A percentile compares a stretch with the other conserved stretches of the same genome.
Conservation (phyloP, 108 stramenopile genomes). For the Nitzschia sp. region DNA sequence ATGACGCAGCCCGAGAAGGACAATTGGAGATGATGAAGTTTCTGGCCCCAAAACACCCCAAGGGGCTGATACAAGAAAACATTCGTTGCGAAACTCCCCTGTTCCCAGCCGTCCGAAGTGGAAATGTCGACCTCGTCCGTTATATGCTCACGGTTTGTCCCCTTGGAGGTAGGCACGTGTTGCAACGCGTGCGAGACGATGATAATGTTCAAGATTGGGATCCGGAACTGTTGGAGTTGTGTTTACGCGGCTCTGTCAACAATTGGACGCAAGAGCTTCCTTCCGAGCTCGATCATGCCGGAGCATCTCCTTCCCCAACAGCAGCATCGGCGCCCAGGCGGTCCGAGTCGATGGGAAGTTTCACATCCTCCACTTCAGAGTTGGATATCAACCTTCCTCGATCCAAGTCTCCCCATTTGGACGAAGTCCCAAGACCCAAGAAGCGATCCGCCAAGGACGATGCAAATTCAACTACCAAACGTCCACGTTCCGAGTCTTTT, state of each 20-base stretch:
- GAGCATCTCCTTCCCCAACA: not conserved
- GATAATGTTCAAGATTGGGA: constrained; percentile 40
- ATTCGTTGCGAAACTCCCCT: constrained; percentile 52
- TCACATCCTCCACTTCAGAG: not conserved
- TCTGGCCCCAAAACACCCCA: constrained; percentile 31
- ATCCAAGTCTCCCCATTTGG: constrained; percentile 35
- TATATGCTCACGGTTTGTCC: constrained; percentile 45
- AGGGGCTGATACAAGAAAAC: constrained; percentile 35
- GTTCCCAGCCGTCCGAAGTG: constrained; percentile 49
- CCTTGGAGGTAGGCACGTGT: constrained; percentile 38
- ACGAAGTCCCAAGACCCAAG: constrained; percentile 4
- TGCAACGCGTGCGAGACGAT: constrained; percentile 24
- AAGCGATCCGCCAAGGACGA: constrained; percentile 19
- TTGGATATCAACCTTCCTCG: constrained; percentile 23
- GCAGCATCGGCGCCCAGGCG: not conserved
- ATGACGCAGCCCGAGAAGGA: constrained; percentile 55
- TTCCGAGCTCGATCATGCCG: not conserved
- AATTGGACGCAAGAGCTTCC: constrained; percentile 21
- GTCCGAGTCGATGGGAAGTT: not conserved
- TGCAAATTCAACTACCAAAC: constrained; percentile 1
- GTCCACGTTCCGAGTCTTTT: not conserved
- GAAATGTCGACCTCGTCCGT: constrained; percentile 34
- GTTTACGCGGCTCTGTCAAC: constrained; percentile 45
- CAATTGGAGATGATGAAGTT: constrained; percentile 45
- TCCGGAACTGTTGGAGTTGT: constrained; percentile 36